Base-by-base conservation (phyloP, 2,329 filamentous ascomycete genomes). In the Fusarium falciforme region DNA sequence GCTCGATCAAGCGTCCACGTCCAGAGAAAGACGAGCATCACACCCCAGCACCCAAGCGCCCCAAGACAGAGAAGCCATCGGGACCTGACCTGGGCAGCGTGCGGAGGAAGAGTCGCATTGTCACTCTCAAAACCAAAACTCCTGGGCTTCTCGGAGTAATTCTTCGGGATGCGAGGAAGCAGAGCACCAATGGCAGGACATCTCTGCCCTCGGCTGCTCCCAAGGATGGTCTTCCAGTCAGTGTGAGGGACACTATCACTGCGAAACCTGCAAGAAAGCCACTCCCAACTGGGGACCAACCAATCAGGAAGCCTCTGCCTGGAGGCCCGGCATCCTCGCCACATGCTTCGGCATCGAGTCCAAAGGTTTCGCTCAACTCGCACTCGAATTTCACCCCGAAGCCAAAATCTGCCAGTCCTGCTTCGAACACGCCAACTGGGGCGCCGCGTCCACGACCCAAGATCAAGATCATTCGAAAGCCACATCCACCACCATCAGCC, bases 391-490 rank as follows among this genome's bases (percentile, higher is more conserved):
- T 77, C 6, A 74, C 74, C 5, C 69, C 78, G 3, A 71, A 73
- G 14, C 68, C 75, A 10, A 81, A 78, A 55, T 67, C 74, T 25
- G 68, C 72, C 22, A 79, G 75, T 61, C 75, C 77, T n/a, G 67
- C 75, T 5, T 66, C 74, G 12, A 68, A 67, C 7, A 79, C 78
- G 6, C 79, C 80, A 3, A 68, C 71, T 20, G 73, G 72, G 55
- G 66, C 72, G 16, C 64, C 76, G 14, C 61, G 71, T 17, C 76
- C 77, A 25, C 74, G 81, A 29, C 79, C 80, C 2, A 83, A 83
- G 71, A 83, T 83, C 27, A 83, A 83, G 55, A 80, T 83, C 47
- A 79, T 83, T n/a, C 78, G 81, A 54, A 83, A 83, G 65, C 78
- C 81, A 27, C 79, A 81, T 8, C 71, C 77, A 25, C 73, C 77